Percentiles rank a stretch among this genome's conserved stretches.
phyloP scores from a whole-genome alignment of 2,329 filamentous ascomycete species.

The Aureobasidium lini region DNA sequence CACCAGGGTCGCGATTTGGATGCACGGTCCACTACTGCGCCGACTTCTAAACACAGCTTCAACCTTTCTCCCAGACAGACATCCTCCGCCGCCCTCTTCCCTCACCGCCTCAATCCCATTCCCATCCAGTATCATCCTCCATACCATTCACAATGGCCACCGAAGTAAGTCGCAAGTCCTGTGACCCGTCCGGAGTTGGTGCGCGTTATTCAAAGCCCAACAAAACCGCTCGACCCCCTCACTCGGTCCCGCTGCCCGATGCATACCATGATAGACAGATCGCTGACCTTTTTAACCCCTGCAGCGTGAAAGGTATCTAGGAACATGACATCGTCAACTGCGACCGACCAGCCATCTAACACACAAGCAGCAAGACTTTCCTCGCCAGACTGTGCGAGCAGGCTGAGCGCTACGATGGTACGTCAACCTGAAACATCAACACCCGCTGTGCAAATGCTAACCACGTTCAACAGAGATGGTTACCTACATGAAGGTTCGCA shows the following conservation, averaged over 20 bases:
- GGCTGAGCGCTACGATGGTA: conserved; percentile 98
- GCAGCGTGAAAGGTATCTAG: conserved; percentile 43
- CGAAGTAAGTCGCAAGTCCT: conserved; percentile 12
- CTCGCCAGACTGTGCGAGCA: conserved; percentile 99
- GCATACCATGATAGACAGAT: conserved; percentile 5
- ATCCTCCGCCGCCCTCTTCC: not conserved
- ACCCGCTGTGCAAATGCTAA: conserved; percentile 18
- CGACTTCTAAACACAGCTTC: conserved; percentile 10
- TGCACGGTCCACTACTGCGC: not conserved
- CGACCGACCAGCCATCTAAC: conserved; percentile 26
- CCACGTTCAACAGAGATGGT: conserved; percentile 67
- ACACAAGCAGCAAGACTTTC: conserved; percentile 82
- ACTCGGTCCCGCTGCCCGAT: conserved; percentile 9
- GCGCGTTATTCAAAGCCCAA: conserved; percentile 13
- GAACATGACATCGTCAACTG: not conserved
- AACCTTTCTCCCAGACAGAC: conserved; percentile 1
- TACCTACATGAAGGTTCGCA: conserved; percentile 86
- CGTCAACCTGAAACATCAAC: conserved; percentile 28
- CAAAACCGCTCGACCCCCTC: conserved; percentile 14
- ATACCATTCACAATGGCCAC: conserved; percentile 13
- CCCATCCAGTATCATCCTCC: not conserved
- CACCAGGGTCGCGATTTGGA: not conserved
- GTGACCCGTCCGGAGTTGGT: not conserved
- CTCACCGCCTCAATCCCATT: conserved; percentile 1
- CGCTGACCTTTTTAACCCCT: conserved; percentile 29